These are phyloP conservation scores for Penicillium mononematosum DNA, from an alignment of 495 filamentous ascomycete species.

Conservation along the genomic window DNA sequence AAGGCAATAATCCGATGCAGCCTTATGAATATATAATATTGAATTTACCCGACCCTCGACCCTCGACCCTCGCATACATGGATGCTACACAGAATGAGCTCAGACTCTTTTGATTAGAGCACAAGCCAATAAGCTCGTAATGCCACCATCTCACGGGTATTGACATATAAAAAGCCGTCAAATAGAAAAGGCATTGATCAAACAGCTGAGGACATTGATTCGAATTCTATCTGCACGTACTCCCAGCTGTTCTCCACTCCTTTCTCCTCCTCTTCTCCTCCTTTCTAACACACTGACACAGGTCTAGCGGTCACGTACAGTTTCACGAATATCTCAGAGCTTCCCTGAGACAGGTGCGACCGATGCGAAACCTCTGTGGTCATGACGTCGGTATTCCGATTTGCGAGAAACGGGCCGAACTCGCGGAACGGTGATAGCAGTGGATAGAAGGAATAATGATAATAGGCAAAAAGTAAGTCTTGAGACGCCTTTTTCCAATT, in stretches of 20 bases:
- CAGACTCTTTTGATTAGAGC: too few species aligned
- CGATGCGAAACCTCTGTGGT: background rate
- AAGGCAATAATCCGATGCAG: background rate
- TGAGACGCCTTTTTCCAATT: background rate
- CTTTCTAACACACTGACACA: background rate
- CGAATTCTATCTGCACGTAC: background rate
- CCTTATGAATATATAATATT: background rate
- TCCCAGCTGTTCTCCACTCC: too few species aligned
- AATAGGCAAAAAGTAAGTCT: background rate
- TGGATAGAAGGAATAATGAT: background rate
- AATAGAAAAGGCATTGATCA: background rate
- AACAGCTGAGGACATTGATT: background rate
- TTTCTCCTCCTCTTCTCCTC: too few species aligned
- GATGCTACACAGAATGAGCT: too few species aligned
- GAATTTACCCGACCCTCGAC: background rate
- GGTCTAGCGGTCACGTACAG: background rate
- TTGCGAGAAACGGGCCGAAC: constrained; percentile 5
- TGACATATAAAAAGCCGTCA: too few species aligned
- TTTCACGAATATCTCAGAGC: background rate
- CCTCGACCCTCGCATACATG: background rate
- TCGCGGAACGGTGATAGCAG: background rate
- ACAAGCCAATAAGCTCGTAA: too few species aligned
- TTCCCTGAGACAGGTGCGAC: background rate
- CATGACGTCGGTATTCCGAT: constrained; percentile 35
- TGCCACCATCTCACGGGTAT: too few species aligned